Percentiles rank a stretch among this genome's conserved stretches.
Conservation (phyloP, 2,329 filamentous ascomycete genomes). For the Trichophyton equinum region DNA sequence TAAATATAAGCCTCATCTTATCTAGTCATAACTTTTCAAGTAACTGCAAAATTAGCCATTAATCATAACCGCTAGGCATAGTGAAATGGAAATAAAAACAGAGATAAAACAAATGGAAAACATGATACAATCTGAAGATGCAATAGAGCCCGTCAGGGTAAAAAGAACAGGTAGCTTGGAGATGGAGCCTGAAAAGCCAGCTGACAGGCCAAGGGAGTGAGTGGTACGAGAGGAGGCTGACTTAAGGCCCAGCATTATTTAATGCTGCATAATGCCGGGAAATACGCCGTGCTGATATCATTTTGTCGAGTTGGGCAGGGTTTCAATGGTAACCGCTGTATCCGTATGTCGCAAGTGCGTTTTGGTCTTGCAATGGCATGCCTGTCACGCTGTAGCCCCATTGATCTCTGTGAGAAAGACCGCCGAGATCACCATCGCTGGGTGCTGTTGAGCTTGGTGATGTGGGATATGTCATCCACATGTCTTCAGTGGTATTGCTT, state of each 20-base stretch:
- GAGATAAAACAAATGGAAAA: background rate
- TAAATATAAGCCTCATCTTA: background rate
- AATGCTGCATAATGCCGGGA: background rate
- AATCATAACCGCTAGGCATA: background rate
- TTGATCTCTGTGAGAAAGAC: background rate
- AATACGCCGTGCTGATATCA: background rate
- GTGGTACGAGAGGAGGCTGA: background rate
- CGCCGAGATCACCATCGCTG: background rate
- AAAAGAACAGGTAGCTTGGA: background rate
- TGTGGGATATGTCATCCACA: background rate
- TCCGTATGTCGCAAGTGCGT: background rate
- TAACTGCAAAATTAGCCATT: background rate
- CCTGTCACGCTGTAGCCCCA: background rate
- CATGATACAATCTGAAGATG: background rate
- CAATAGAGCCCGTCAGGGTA: background rate
- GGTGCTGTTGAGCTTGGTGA: background rate
- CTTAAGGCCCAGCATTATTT: background rate
- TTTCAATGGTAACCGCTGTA: background rate
- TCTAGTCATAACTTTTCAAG: background rate
- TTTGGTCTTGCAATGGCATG: background rate
- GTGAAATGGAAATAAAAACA: background rate
- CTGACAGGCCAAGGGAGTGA: background rate
- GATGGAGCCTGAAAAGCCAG: background rate
- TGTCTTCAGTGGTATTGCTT: background rate
- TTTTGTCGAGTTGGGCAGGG: background rate